phyloP scores from a whole-genome alignment of 2,329 filamentous ascomycete species.

The Lecanicillium sp. region DNA sequence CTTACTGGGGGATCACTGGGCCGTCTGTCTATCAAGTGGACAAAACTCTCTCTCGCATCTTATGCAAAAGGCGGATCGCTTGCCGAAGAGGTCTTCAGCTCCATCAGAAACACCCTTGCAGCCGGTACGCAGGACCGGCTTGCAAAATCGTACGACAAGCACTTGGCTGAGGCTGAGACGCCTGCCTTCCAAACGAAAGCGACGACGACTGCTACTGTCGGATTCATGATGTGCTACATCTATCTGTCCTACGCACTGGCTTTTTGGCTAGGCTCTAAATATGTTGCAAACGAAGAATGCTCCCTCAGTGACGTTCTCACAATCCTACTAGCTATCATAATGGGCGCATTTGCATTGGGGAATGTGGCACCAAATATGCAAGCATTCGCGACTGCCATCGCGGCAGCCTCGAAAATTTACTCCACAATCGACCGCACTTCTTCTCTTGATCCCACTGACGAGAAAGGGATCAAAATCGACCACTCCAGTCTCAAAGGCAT shows the following conservation, averaged over 20 bases:
- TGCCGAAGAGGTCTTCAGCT: constrained; percentile 80
- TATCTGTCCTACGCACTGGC: constrained; percentile 72
- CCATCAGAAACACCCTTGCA: constrained; percentile 77
- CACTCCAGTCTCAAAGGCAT: constrained; percentile 23
- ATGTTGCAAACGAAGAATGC: constrained; percentile 56
- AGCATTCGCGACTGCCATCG: constrained; percentile 70
- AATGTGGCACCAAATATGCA: constrained; percentile 72
- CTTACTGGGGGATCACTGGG: constrained; percentile 62
- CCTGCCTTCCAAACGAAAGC: constrained; percentile 65
- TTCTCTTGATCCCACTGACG: constrained; percentile 59
- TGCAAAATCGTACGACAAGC: constrained; percentile 65
- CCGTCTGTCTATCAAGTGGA: constrained; percentile 64
- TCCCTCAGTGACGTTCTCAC: constrained; percentile 64
- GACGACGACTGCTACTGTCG: constrained; percentile 64
- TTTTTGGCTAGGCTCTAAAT: constrained; percentile 72
- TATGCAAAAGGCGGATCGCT: constrained; percentile 76
- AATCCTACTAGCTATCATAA: constrained; percentile 74
- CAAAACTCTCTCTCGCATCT: constrained; percentile 62
- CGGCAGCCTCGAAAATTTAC: constrained; percentile 76
- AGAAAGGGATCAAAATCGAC: constrained; percentile 22
- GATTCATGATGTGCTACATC: constrained; percentile 65
- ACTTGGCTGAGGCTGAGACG: constrained; percentile 60
- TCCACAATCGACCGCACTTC: constrained; percentile 64
- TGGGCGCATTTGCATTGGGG: constrained; percentile 74
- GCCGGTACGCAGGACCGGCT: constrained; percentile 81